phyloP scores from a whole-genome alignment of 192 early-diverging fungal genomes.

The Powellomyces hirtus region DNA sequence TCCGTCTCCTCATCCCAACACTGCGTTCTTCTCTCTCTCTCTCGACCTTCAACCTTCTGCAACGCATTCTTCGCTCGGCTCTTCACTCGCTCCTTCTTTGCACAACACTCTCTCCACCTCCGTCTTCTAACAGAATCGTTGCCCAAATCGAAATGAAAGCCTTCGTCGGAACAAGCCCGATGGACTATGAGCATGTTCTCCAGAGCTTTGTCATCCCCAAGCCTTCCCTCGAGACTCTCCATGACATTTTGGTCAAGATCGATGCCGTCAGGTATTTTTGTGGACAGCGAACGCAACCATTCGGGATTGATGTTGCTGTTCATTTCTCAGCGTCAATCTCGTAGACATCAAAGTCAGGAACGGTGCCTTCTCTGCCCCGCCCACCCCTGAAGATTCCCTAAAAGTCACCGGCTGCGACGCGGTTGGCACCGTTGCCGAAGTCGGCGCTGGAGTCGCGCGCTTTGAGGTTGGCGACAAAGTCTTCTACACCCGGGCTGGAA shows the following conservation, averaged over 20 bases:
- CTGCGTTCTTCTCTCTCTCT: no score
- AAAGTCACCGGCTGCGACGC: background rate
- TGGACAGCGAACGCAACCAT: no score
- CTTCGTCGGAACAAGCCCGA: background rate
- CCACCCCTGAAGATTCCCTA: background rate
- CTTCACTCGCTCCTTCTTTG: no score
- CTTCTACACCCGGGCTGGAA: background rate
- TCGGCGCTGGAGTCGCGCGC: background rate
- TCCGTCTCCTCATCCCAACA: no score
- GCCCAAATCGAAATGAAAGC: background rate
- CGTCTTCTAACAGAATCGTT: background rate
- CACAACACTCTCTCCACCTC: no score
- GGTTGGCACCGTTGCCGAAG: background rate
- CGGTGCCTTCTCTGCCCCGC: background rate
- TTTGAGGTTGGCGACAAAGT: background rate
- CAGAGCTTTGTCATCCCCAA: background rate
- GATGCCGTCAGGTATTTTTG: background rate
- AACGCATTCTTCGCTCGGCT: no score
- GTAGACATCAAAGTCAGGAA: background rate
- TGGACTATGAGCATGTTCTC: background rate
- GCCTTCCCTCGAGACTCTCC: background rate
- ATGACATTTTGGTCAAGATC: background rate
- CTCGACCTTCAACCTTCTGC: no score
- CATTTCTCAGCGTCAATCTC: background rate
- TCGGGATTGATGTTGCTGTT: no score